Conservation (phyloP, 306 rosid species). For the Psophocarpus tetragonolobus region DNA sequence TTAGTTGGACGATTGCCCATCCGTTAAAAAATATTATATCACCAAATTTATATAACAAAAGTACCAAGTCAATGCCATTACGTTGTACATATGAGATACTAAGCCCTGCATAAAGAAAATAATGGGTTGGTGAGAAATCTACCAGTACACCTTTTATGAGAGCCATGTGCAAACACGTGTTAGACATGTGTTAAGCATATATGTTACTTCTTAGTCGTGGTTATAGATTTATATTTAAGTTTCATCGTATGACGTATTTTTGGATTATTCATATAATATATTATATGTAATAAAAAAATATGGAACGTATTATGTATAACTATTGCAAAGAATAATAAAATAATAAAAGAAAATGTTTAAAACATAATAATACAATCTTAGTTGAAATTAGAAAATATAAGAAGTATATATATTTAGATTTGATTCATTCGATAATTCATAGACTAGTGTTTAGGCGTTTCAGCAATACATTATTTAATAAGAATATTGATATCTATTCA, state of each 20-base stretch:
- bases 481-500: no score
- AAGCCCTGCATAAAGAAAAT: background rate
- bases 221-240: background rate
- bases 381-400: background rate
- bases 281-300: background rate
- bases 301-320: background rate
- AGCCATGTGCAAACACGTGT: background rate
- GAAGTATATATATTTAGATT: background rate
- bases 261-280: background rate
- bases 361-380: background rate
- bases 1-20: no score
- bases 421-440: background rate
- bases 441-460: background rate
- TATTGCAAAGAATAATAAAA: background rate
- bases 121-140: slow-evolving; percentile 36
- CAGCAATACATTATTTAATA: background rate
- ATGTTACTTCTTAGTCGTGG: background rate
- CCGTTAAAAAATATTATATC: background rate
- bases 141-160: background rate
- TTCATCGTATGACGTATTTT: background rate
- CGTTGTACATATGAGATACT: background rate
- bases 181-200: background rate
- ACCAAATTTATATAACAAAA: background rate
- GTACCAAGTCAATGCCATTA: slow-evolving; percentile 3
- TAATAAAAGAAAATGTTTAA: background rate